Evolutionary conservation across 306 rosid species (phyloP).

Genomic region (Trichosanthes cucumerina): DNA sequence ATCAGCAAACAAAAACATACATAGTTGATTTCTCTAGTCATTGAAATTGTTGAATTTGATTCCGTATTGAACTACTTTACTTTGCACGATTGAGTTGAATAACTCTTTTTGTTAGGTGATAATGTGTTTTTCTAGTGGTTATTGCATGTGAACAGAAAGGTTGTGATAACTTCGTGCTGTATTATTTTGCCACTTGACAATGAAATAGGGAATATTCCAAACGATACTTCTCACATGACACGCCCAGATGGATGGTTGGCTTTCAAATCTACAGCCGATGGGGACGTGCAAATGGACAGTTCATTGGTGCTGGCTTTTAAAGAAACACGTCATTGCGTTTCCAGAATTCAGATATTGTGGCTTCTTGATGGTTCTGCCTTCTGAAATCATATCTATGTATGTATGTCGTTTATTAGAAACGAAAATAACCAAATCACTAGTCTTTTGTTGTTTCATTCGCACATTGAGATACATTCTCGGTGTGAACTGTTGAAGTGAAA

Average conservation of each 20-base stretch:
- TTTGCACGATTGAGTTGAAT: background rate
- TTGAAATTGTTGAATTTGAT: background rate
- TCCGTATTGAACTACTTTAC: background rate
- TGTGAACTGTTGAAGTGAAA: background rate
- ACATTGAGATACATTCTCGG: background rate
- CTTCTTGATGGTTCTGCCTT: background rate
- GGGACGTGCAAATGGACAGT: background rate
- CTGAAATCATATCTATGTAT: background rate
- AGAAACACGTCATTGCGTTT: background rate
- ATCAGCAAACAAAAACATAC: background rate
- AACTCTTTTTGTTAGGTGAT: background rate
- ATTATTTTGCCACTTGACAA: background rate
- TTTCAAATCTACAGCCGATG: background rate
- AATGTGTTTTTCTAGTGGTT: background rate
- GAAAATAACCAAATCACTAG: background rate
- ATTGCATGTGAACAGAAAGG: background rate
- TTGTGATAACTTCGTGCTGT: background rate
- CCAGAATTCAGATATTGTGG: background rate
- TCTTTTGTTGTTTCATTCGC: background rate
- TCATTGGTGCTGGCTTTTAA: constrained; percentile 1
- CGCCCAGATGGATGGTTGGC: background rate
- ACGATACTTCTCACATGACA: constrained; percentile 1
- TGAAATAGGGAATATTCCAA: constrained; percentile 3
- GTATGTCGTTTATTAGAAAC: background rate
- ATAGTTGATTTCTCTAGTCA: background rate